These are phyloP conservation scores for Tetrahymena borealis DNA, from an alignment of 73 alveolate species.

Conservation along the genomic window DNA sequence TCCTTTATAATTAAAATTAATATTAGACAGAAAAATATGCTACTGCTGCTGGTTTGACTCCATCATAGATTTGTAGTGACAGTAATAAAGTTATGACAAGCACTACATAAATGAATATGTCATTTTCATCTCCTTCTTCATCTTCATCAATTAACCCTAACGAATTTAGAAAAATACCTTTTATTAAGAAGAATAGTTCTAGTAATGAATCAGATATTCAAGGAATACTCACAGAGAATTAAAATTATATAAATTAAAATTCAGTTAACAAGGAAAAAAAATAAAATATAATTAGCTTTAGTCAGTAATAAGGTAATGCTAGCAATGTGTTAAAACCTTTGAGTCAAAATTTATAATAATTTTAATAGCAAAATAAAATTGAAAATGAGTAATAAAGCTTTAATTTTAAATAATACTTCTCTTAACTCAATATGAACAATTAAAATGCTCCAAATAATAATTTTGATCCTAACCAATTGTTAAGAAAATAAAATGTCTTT, in stretches of 20 bases:
- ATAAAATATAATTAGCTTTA: too few relatives aligned
- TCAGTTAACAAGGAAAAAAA: not conserved
- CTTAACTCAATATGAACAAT: too few relatives aligned
- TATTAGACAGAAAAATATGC: not conserved
- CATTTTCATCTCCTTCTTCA: not conserved
- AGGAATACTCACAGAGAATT: not conserved
- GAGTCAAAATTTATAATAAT: too few relatives aligned
- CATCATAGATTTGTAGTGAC: not conserved
- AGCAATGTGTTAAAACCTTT: too few relatives aligned
- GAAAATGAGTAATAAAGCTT: not conserved
- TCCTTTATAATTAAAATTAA: not conserved
- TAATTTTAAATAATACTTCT: not conserved
- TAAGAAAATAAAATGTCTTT: not conserved
- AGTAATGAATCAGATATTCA: not conserved
- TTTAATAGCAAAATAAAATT: not conserved
- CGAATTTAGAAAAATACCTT: not conserved
- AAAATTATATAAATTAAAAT: not conserved
- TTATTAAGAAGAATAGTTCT: not conserved
- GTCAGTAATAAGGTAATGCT: too few relatives aligned
- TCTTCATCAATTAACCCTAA: not conserved
- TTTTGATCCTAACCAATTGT: not conserved
- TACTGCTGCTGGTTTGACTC: not conserved
- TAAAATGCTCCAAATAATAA: not conserved
- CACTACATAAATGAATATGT: not conserved
- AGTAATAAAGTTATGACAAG: not conserved